These are phyloP conservation scores for Cladophialophora exuberans DNA, from an alignment of 2,329 filamentous ascomycete genomes.

Conservation along the genomic window DNA sequence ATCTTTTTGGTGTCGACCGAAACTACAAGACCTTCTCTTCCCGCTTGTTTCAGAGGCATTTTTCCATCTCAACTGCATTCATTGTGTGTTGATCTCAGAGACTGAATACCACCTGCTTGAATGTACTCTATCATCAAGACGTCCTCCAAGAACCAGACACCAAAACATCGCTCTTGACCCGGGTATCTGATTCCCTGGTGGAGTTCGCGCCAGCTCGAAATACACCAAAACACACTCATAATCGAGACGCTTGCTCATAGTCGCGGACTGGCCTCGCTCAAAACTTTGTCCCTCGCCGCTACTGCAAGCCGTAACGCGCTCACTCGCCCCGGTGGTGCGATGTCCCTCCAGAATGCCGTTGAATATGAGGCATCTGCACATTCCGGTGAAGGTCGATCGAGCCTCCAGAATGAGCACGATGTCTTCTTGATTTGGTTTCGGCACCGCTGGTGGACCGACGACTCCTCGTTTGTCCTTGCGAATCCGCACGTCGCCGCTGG, in stretches of 20 bases:
- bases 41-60: neutral
- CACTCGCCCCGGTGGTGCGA: constrained; percentile 16
- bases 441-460: constrained; percentile 30
- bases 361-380: constrained; percentile 18
- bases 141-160: constrained; percentile 24
- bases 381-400: constrained; percentile 25
- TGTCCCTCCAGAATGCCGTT: constrained; percentile 16
- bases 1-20: neutral
- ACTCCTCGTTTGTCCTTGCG: constrained; percentile 34
- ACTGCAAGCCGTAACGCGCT: neutral
- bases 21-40: neutral
- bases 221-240: constrained; percentile 24
- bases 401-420: constrained; percentile 25
- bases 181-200: constrained; percentile 8
- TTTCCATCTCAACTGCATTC: constrained; percentile 13
- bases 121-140: constrained; percentile 24
- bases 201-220: constrained; percentile 5
- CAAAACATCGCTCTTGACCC: constrained; percentile 6
- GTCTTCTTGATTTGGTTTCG: constrained; percentile 22
- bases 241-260: constrained; percentile 20
- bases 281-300: neutral
- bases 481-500: constrained; percentile 51
- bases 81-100: constrained; percentile 28
- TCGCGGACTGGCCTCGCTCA: neutral
- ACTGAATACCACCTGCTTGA: constrained; percentile 10